Base-by-base conservation (phyloP, 2,329 filamentous ascomycete genomes). In the Simplicillium sp. region DNA sequence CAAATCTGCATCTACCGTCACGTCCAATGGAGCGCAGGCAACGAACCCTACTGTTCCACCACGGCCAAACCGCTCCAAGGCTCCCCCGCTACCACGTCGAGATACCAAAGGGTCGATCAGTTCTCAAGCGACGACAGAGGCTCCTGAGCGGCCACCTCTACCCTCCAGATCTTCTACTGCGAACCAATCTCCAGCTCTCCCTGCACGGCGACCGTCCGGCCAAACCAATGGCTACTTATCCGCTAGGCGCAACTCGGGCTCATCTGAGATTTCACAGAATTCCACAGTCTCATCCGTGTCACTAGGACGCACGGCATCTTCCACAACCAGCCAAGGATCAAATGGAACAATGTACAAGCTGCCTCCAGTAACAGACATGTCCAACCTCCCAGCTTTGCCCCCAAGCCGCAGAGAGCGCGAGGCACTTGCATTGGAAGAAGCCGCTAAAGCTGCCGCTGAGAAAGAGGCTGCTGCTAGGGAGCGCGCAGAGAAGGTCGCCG, bases 321-420 rank as follows among this genome's bases (percentile, higher is more conserved):
- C 73, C 2, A 62, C 61, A 16, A 67, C 71, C 0, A 78, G 68
- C 49, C 59, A 64, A 36, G 59, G 62, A 8, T 71, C 73, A 2
- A 56, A 58, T 16, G 67, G 68, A 11, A 53, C 60, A 8, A 46
- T 57, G 4, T 65, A 75, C 44, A 76, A 70, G 40, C 54, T 82
- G 16, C 75, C 78, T 3, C 77, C 77, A 2, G 55, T 69, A 1
- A 66, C 75, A 37, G 75, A 77, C 39, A 65, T 71, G 29, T 63
- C 73, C n/a, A 73, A 68, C 38, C 61, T 82, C 11, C 77, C 77
- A 1, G 67, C 70, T 11, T 56, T 82, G 29, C 77, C 77, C 0
- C 76, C 75, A 0, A 67, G 70, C 2, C 67, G 64, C 46, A 65
- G 70, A 34, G 76, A 80, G 43, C 58, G 64, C 2, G 76, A 81